phyloP scores from a whole-genome alignment of 129 eudicot species.

The Pittosporum tobira region DNA sequence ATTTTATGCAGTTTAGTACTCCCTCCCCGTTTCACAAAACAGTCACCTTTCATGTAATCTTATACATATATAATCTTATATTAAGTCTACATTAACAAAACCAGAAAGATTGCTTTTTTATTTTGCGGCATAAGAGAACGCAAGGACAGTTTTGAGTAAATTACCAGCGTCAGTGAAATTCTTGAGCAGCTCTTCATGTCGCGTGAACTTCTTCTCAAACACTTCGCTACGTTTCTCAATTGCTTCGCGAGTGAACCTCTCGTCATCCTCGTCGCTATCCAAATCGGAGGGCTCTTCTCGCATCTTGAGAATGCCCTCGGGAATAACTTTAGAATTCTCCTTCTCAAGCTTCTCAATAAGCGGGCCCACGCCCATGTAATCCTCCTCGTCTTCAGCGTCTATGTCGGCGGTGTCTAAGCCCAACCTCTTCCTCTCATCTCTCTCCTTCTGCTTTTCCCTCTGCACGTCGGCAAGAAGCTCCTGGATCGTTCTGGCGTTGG shows the following conservation, averaged over 20 bases:
- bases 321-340: conserved; percentile 23
- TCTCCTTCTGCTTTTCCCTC: conserved; percentile 42
- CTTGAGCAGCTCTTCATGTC: conserved; percentile 3
- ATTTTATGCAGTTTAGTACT: no score
- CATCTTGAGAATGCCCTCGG: conserved; percentile 20
- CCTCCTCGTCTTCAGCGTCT: conserved; percentile 68
- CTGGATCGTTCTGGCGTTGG: conserved; percentile 14
- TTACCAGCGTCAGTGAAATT: background rate
- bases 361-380: conserved; percentile 62
- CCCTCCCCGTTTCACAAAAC: no score
- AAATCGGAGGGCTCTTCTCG: conserved; percentile 61
- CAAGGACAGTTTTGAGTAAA: no score
- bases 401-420: conserved; percentile 60
- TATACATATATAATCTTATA: no score
- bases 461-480: conserved; percentile 30
- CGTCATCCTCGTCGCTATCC: conserved; percentile 69
- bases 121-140: no score
- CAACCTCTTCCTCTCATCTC: conserved; percentile 36
- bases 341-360: conserved; percentile 62
- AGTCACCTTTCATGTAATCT: no score
- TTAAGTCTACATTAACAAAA: no score
- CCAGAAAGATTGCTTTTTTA: no score
- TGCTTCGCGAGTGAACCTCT: conserved; percentile 32
- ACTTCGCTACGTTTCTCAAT: conserved; percentile 17
- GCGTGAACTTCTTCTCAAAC: conserved; percentile 31